A percentile compares a stretch with the other conserved stretches of the same genome.
These are phyloP conservation scores for Biscogniauxia mediterranea DNA, from an alignment of 2,329 filamentous ascomycete species.

Conservation along the genomic window DNA sequence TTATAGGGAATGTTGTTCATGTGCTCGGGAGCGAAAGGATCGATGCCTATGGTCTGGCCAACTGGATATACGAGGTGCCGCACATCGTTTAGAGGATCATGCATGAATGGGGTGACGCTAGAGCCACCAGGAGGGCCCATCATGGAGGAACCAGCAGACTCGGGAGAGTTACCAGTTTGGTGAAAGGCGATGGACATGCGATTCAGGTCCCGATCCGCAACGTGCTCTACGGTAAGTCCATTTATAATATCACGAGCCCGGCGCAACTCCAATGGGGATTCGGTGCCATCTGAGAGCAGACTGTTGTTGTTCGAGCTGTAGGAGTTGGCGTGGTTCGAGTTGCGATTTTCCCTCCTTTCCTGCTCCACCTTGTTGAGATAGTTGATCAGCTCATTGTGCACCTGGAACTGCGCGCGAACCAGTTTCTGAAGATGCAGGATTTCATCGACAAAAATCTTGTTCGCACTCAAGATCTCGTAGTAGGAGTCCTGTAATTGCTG, in stretches of 20 bases:
- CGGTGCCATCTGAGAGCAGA: conserved; percentile 44
- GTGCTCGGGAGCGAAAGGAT: conserved; percentile 91
- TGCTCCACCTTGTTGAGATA: conserved; percentile 51
- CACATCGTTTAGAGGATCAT: conserved; percentile 56
- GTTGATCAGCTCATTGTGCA: conserved; percentile 56
- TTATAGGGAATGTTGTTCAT: conserved; percentile 92
- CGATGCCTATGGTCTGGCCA: conserved; percentile 86
- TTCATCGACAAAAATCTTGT: conserved; percentile 61
- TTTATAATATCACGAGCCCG: conserved; percentile 56
- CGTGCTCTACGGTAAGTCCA: conserved; percentile 49
- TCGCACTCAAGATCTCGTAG: conserved; percentile 68
- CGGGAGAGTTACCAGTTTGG: conserved; percentile 50
- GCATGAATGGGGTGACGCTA: conserved; percentile 43
- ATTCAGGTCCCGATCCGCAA: conserved; percentile 54
- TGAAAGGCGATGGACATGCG: conserved; percentile 52
- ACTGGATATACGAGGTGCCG: conserved; percentile 83
- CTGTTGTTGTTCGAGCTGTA: conserved; percentile 40
- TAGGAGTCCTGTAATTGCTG: conserved; percentile 84
- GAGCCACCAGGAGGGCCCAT: conserved; percentile 55
- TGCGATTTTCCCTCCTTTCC: conserved; percentile 42
- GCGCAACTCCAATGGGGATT: conserved; percentile 50
- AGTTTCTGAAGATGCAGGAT: conserved; percentile 60
- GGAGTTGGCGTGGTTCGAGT: conserved; percentile 38
- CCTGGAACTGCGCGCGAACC: conserved; percentile 56
- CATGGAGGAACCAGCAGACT: conserved; percentile 48